Base-by-base conservation (phyloP, 2,329 filamentous ascomycete species). In the Colletotrichum sp. region DNA sequence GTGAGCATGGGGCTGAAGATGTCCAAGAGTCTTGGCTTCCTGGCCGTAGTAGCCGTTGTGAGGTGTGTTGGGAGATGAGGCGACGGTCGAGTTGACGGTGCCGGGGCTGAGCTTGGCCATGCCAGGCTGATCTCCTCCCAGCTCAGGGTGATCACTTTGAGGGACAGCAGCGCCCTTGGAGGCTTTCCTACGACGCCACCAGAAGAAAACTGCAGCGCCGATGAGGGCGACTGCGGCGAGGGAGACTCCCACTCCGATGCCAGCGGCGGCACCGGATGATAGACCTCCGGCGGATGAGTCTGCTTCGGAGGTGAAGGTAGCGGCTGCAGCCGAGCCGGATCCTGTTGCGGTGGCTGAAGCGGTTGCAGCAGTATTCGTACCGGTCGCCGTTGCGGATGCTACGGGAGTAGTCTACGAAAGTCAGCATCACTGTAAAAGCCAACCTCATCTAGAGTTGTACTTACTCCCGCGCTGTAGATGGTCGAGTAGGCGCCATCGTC, bases 401-500 rank as follows among this genome's bases (percentile, higher is more conserved):
- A 52, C 22, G 6, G 68, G 27, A 1, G 68, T 70, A 0, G 71
- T 55, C 66, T 74, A 11, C 30, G 9, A 6, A 3, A 11, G 59
- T 75, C 19, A 75, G 73, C 2, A 16, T 28, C 8, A 25, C 28
- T 13, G 2, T 16, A 25, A 8, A 8, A 8, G 8, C 4, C n/a
- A 12, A 0, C 13, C 7, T 25, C 22, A 6, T 19, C 3, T n/a
- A 27, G 0, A 12, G 22, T 28, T 1, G 2, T 27, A 68, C 80
- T 72, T 73, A 82, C 82, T 32, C 80, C 64, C 6, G 73, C 79
- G 9, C 79, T 80, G 25, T 82, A 84, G 11, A 80, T 77, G 0
- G 83, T 85, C 1, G 82, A 84, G 59, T 81, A 85, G 4, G 80
- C 82, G 1, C 79, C 80, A 16, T 85, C 81, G 34, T 85, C 71